Evolutionary conservation across 768 basidiomycete genomes (phyloP).

Genomic region (Astraeus odoratus): DNA sequence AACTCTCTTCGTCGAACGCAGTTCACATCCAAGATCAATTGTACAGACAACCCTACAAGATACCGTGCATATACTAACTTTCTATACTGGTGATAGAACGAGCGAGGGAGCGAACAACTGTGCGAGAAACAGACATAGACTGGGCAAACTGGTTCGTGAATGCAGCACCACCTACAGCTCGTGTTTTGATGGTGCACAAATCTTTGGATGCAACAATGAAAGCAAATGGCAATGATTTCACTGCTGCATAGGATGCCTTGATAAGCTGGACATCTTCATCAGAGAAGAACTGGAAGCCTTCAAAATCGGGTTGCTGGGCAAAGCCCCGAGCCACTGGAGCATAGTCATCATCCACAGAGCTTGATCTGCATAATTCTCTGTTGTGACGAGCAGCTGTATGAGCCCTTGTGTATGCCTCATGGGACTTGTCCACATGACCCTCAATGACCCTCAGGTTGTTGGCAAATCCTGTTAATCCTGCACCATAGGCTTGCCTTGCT

Average conservation of each 20-base stretch:
- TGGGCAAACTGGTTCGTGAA: slow-evolving; percentile 21
- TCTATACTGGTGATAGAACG: too few relatives aligned
- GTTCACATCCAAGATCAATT: too few relatives aligned
- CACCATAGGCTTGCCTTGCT: neutral
- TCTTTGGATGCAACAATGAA: slow-evolving; percentile 48
- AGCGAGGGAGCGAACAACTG: slow-evolving; percentile 50
- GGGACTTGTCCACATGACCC: slow-evolving; percentile 29
- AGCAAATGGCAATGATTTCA: slow-evolving; percentile 30
- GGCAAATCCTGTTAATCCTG: slow-evolving; percentile 12
- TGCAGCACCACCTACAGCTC: slow-evolving; percentile 20
- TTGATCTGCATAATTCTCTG: neutral
- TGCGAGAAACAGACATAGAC: slow-evolving; percentile 14
- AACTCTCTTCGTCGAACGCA: too few relatives aligned
- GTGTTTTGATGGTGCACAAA: slow-evolving; percentile 52
- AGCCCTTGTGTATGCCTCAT: slow-evolving; percentile 12
- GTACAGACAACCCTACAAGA: too few relatives aligned
- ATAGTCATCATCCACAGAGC: neutral
- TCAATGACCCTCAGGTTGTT: slow-evolving; percentile 36
- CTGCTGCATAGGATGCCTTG: slow-evolving; percentile 55
- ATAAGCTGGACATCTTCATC: slow-evolving; percentile 30
- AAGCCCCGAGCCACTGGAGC: slow-evolving; percentile 23
- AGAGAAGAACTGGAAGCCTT: slow-evolving; percentile 15
- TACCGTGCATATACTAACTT: too few relatives aligned
- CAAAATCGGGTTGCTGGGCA: slow-evolving; percentile 20
- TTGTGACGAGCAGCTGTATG: too few relatives aligned